Base-by-base conservation (phyloP, 2,329 filamentous ascomycete genomes). In the Fusarium annulatum region DNA sequence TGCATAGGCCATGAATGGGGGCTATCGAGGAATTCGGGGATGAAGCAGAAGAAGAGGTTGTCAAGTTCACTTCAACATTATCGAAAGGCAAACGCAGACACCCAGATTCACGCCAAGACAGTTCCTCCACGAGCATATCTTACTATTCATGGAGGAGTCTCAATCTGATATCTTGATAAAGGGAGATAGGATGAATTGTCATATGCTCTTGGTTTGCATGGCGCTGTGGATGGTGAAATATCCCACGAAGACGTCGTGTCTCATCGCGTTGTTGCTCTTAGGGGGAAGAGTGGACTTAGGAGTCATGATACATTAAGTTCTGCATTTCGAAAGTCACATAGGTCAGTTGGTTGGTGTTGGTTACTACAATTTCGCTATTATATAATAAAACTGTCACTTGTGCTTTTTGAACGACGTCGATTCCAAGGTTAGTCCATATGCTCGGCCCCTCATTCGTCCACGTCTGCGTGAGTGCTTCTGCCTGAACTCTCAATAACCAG, bases 71-170 rank as follows among this genome's bases (percentile, higher is more conserved):
- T 30, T 30, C 46, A 11, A n/a, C 1, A 28, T 7, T 33, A 10
- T 9, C 11, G 8, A 34, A 19, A 23, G 11, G 4, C 16, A 23
- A 16, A 15, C 6, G 11, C 11, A 3, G 30, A 33, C 28, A 46
- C 2, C 5, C 18, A n/a, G 14, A 16, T 30, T 16, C 19, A 12
- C 46, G 21, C 19, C 15, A 23, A 18, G 2, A 4, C 4, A 10
- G 3, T 49, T 2, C 3, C 15, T 19, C 28, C 3, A 7, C 21
- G 0, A 33, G 7, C 3, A 2, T 12, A 12, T 33, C 10, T 33
- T 23, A 9, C 5, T 2, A 19, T 7, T 0, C 3, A 5, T 7
- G 28, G 21, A 2, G 7, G 9, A 28, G 28, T 28, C 28, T 28
- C 28, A 28, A 28, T 28, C 28, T 9, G 28, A 28, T 28, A 28